phyloP scores from a whole-genome alignment of 2,329 filamentous ascomycete species.

The Raffaelea albimanens region DNA sequence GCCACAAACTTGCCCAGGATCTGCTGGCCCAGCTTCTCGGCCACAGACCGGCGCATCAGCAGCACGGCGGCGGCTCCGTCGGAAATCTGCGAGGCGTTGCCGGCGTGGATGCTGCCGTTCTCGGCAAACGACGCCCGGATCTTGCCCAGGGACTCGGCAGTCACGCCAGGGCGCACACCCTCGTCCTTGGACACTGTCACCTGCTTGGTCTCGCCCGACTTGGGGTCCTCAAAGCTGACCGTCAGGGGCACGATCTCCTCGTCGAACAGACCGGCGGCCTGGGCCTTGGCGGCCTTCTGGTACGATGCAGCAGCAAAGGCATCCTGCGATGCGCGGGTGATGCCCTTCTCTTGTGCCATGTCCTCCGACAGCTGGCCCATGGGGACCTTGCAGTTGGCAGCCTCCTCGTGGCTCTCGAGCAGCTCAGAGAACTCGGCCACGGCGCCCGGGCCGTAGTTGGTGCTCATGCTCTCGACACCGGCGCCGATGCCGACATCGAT shows the following conservation, averaged over 20 bases:
- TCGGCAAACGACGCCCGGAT: conserved; percentile 85
- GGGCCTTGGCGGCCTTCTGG: conserved; percentile 79
- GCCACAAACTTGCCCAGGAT: conserved; percentile 90
- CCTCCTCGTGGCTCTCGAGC: conserved; percentile 69
- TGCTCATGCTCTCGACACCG: conserved; percentile 93
- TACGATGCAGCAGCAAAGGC: conserved; percentile 91
- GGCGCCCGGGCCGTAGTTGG: conserved; percentile 80
- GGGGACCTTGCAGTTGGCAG: conserved; percentile 93
- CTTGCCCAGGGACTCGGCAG: conserved; percentile 79
- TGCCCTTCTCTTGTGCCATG: conserved; percentile 79
- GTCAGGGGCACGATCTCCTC: conserved; percentile 83
- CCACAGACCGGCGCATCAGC: conserved; percentile 88
- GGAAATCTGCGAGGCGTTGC: conserved; percentile 91
- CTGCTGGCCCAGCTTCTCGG: conserved; percentile 75
- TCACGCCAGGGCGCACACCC: conserved; percentile 77
- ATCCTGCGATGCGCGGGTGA: conserved; percentile 69
- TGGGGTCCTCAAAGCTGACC: conserved; percentile 82
- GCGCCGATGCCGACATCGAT: conserved; percentile 92
- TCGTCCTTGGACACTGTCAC: conserved; percentile 81
- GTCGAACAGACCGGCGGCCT: conserved; percentile 81
- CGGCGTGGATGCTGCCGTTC: conserved; percentile 83
- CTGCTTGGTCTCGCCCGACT: conserved; percentile 75
- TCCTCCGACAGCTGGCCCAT: conserved; percentile 92
- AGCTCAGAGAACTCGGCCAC: conserved; percentile 89
- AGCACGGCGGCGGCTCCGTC: conserved; percentile 93